Conservation (phyloP, 257 asterid genomes). For the Solanum medicagineum region DNA sequence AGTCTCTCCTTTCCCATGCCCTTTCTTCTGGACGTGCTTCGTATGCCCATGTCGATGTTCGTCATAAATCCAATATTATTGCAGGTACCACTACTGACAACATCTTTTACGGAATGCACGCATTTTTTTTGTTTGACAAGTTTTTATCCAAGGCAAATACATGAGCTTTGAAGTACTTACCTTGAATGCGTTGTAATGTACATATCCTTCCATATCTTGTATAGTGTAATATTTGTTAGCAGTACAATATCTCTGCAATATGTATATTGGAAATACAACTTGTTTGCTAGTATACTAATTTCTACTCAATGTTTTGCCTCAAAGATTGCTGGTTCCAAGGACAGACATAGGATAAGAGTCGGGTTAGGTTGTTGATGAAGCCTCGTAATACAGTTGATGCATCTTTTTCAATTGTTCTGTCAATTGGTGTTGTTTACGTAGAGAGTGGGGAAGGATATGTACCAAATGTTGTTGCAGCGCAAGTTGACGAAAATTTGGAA, state of each 20-base stretch:
- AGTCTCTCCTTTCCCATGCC: constrained; percentile 48
- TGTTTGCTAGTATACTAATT: neutral
- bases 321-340: neutral
- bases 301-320: neutral
- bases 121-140: neutral
- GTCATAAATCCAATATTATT: constrained; percentile 36
- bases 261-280: neutral
- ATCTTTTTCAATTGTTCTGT: neutral
- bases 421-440: neutral
- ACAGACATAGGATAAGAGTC: neutral
- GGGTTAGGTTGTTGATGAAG: neutral
- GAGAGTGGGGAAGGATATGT: neutral
- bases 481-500: neutral
- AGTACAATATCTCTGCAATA: neutral
- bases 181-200: neutral
- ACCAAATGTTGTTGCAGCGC: neutral
- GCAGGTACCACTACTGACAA: constrained; percentile 26
- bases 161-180: neutral
- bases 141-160: neutral
- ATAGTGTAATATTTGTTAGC: neutral
- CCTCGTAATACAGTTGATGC: neutral
- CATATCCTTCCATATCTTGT: neutral
- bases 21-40: constrained; percentile 54
- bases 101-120: neutral
- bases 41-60: constrained; percentile 57